Evolutionary conservation across 2,329 filamentous ascomycete genomes (phyloP).

Genomic region (Neofusicoccum umdonicola): DNA sequence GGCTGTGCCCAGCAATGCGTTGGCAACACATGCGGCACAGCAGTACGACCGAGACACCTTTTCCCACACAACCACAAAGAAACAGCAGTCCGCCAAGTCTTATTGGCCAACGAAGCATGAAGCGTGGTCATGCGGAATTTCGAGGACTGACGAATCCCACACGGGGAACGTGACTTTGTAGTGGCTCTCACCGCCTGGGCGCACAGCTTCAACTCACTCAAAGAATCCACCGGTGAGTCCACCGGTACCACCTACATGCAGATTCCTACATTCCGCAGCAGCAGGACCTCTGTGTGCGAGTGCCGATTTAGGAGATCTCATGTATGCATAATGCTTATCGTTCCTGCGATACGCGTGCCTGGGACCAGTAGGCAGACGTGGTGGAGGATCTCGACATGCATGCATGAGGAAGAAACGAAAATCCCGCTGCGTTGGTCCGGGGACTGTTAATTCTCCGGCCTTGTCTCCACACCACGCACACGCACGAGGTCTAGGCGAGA

Average conservation of each 20-base stretch:
- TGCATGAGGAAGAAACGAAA: background rate
- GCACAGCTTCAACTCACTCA: too few relatives aligned
- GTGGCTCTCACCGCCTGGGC: background rate
- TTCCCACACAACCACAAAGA: too few relatives aligned
- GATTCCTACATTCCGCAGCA: too few relatives aligned
- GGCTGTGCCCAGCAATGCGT: background rate
- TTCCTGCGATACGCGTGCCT: background rate
- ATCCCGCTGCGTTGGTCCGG: background rate
- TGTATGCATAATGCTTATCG: background rate
- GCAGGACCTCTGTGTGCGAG: too few relatives aligned
- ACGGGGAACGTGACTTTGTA: background rate
- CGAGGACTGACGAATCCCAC: background rate
- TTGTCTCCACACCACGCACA: background rate
- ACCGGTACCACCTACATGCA: too few relatives aligned
- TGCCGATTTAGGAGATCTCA: background rate
- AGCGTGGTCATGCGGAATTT: background rate
- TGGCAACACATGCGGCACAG: slow-evolving; percentile 7
- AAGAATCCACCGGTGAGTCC: too few relatives aligned
- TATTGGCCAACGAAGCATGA: too few relatives aligned
- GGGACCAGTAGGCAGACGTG: too few relatives aligned
- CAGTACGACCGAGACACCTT: background rate
- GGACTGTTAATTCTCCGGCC: background rate
- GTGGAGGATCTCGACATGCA: background rate
- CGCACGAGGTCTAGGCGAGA: background rate
- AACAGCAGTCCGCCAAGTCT: too few relatives aligned